Conservation (phyloP, 805 yeast species). For the Clavispora asparagi region DNA sequence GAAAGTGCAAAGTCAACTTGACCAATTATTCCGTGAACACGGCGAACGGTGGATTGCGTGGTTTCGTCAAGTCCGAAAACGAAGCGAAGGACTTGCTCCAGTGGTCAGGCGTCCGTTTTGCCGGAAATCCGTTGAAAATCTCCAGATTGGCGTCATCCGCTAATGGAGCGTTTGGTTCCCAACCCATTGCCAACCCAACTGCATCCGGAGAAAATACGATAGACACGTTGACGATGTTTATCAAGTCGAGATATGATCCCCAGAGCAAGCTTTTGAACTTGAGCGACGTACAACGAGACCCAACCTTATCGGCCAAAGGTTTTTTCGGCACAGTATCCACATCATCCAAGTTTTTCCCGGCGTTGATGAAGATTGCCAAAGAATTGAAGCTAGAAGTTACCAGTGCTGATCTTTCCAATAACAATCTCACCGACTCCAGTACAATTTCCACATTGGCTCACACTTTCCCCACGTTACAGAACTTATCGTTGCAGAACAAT, state of each 20-base stretch:
- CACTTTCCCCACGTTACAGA: conserved; percentile 69
- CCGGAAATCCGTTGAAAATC: conserved; percentile 63
- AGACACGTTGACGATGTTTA: conserved; percentile 54
- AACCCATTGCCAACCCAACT: conserved; percentile 2
- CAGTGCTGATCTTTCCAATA: conserved; percentile 64
- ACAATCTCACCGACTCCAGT: conserved; percentile 53
- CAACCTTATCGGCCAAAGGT: conserved; percentile 53
- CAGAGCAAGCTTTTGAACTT: conserved; percentile 64
- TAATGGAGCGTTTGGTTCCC: conserved; percentile 7
- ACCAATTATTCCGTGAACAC: conserved; percentile 50
- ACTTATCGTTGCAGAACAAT: conserved; percentile 78
- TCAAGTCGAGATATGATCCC: conserved; percentile 64
- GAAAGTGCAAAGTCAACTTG: conserved; percentile 59
- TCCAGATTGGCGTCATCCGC: conserved; percentile 23
- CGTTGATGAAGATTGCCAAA: conserved; percentile 76
- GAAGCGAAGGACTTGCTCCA: conserved; percentile 57
- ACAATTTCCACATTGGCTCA: conserved; percentile 60
- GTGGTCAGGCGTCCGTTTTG: conserved; percentile 77
- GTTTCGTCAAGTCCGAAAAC: conserved; percentile 45
- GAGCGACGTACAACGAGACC: conserved; percentile 60
- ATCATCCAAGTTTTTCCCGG: conserved; percentile 81
- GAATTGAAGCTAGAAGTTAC: conserved; percentile 53
- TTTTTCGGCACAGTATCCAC: conserved; percentile 57
- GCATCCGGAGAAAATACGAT: conserved; percentile 41
- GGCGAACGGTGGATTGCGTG: conserved; percentile 46